Base-by-base conservation (phyloP, 768 basidiomycete genomes). In the Phylloporus arenicola region DNA sequence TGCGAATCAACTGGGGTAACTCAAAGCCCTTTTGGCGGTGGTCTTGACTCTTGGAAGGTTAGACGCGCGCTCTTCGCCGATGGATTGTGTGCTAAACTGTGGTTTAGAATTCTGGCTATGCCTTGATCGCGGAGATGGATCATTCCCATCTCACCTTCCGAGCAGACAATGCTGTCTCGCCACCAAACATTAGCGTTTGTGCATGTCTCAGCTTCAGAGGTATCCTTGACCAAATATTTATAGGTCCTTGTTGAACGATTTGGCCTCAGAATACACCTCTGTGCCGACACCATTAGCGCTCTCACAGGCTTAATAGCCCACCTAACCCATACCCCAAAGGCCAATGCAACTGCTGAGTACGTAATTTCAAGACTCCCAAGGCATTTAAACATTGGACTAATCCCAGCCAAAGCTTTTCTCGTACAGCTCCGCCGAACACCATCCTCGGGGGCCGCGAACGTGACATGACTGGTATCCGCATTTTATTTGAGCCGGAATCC, bases 231-330 rank as follows among this genome's bases (percentile, higher is more conserved):
- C 33, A 29, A 43, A 22, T 34, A 17, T 41, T 13, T 25, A 37
- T 47, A 90, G 89, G 67, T 87, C 20, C 57, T 68, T n/a, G 63
- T 88, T 22, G 73, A 82, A 45, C 74, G 69, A 13, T 68, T 81
- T 31, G 70, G 68, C 16, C 64, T 91, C 5, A 75, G 75, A 35
- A 56, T 89, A 39, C 84, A 86, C 61, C 72, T 90, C 22, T 90
- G 88, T 60, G 89, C 91, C 11, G 90, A 92, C 64, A 87, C 88
- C 1, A 67, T 85, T 48, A 67, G 73, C 7, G 78, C 80, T 1
- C 66, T 92, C 25, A 70, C 75, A 1, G 72, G 75, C 5, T 80
- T 90, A 58, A 72, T 75, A 29, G 64, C 70, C 20, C 80, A 83
- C 58, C 56, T 88, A 45, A 64, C 67, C 2, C 68, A 72, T n/a